phyloP scores from a whole-genome alignment of 2,329 filamentous ascomycete species.

The Colletotrichum camelliae region DNA sequence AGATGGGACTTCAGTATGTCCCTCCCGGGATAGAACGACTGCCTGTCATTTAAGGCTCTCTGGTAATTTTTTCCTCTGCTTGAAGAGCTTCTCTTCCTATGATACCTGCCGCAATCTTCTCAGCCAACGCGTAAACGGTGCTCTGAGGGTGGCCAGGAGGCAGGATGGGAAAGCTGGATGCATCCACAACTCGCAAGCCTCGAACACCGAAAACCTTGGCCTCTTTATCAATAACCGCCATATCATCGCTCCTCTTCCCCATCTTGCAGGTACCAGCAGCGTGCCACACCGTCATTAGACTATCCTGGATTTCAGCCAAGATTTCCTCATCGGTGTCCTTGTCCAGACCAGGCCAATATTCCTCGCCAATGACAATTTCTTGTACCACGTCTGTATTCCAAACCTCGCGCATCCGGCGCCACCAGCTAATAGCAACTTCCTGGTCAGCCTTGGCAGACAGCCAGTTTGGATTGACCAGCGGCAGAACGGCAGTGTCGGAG shows the following conservation, averaged over 20 bases:
- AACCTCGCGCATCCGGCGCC: slow-evolving; percentile 45
- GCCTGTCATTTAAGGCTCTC: too few species aligned
- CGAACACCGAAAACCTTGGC: slow-evolving; percentile 33
- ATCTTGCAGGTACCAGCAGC: slow-evolving; percentile 60
- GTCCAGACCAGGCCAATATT: slow-evolving; percentile 42
- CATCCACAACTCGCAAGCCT: slow-evolving; percentile 35
- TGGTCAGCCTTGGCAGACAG: slow-evolving; percentile 46
- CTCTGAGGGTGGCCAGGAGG: slow-evolving; percentile 29
- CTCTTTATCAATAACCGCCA: slow-evolving; percentile 33
- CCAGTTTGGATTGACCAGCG: slow-evolving; percentile 53
- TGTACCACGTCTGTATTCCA: slow-evolving; percentile 32
- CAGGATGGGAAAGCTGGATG: slow-evolving; percentile 29
- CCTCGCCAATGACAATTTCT: slow-evolving; percentile 33
- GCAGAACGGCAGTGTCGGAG: slow-evolving; percentile 37
- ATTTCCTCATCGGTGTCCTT: slow-evolving; percentile 44
- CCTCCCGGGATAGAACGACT: too few species aligned
- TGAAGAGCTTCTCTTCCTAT: too few species aligned
- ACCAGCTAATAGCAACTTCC: slow-evolving; percentile 46
- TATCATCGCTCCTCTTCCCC: slow-evolving; percentile 39
- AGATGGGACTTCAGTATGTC: too few species aligned
- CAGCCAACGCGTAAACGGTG: slow-evolving; percentile 26
- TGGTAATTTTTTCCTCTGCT: too few species aligned
- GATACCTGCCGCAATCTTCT: slow-evolving; percentile 27
- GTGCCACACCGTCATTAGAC: slow-evolving; percentile 56
- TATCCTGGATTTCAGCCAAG: slow-evolving; percentile 37